Conservation (phyloP, 2,329 filamentous ascomycete genomes). For the Hypoxylon sp. region DNA sequence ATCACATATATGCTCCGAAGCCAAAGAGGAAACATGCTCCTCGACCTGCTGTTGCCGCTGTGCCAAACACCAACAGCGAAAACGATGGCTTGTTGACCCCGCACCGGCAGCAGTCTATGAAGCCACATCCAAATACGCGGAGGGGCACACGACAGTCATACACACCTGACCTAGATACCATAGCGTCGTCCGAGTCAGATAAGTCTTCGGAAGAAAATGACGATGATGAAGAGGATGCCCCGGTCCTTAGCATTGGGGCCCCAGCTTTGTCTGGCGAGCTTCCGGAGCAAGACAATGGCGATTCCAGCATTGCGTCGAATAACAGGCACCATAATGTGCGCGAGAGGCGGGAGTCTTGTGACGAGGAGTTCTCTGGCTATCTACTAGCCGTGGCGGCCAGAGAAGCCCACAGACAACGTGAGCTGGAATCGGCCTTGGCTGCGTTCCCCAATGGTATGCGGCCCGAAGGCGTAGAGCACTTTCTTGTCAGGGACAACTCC, state of each 20-base stretch:
- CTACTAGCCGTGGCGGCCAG: slow-evolving; percentile 81
- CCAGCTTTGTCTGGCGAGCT: slow-evolving; percentile 35
- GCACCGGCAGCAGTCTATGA: slow-evolving; percentile 52
- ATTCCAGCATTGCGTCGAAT: slow-evolving; percentile 43
- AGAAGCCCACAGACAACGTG: slow-evolving; percentile 76
- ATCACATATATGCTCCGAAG: slow-evolving; percentile 64
- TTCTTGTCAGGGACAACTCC: slow-evolving; percentile 71
- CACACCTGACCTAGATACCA: slow-evolving; percentile 53
- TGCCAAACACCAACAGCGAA: slow-evolving; percentile 40
- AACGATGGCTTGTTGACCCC: slow-evolving; percentile 48
- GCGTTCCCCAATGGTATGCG: slow-evolving; percentile 77
- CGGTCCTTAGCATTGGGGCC: slow-evolving; percentile 34
- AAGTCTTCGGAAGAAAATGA: slow-evolving; percentile 49
- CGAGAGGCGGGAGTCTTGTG: slow-evolving; percentile 72
- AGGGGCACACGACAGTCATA: slow-evolving; percentile 52
- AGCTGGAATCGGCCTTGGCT: slow-evolving; percentile 78
- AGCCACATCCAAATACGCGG: slow-evolving; percentile 52
- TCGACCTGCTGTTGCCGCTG: slow-evolving; percentile 33
- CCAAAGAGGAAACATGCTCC: slow-evolving; percentile 49
- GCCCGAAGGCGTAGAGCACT: slow-evolving; percentile 76
- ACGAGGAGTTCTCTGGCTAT: slow-evolving; percentile 79
- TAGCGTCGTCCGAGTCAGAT: slow-evolving; percentile 55
- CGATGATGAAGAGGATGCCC: slow-evolving; percentile 30
- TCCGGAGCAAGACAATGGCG: slow-evolving; percentile 26
- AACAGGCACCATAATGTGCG: slow-evolving; percentile 51